A percentile compares a stretch with the other conserved stretches of the same genome.
Conservation (phyloP, 176 grass and related monocot genomes). For the Paspalum notatum region DNA sequence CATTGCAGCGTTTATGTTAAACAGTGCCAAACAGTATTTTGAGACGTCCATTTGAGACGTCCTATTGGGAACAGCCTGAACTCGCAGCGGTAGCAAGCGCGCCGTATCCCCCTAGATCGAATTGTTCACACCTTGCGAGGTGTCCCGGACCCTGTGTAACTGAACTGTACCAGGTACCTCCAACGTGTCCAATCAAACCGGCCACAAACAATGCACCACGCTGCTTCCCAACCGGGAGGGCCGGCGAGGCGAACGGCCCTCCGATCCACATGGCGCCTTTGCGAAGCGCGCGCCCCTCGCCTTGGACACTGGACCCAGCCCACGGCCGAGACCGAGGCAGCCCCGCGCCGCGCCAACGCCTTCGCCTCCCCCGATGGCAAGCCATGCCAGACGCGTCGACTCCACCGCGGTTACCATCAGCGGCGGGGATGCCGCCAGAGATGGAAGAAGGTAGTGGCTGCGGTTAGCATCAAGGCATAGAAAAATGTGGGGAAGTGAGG, state of each 20-base stretch:
- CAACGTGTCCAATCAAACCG: conserved; percentile 22
- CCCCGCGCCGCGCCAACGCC: conserved; percentile 16
- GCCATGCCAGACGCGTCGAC: not conserved
- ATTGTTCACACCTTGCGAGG: not conserved
- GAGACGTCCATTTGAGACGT: too few species aligned
- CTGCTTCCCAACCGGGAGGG: not conserved
- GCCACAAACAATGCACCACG: not conserved
- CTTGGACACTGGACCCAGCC: not conserved
- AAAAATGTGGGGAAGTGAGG: too few species aligned
- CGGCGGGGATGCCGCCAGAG: too few species aligned
- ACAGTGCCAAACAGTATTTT: too few species aligned
- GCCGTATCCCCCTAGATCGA: too few species aligned
- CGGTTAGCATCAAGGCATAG: too few species aligned
- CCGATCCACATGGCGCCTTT: conserved; percentile 27
- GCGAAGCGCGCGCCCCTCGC: not conserved
- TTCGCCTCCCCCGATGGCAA: not conserved
- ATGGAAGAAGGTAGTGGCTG: too few species aligned
- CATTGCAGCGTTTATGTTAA: too few species aligned
- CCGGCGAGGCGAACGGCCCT: not conserved
- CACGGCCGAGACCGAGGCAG: not conserved
- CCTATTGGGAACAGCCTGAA: too few species aligned
- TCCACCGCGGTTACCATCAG: too few species aligned
- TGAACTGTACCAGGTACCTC: conserved; percentile 8
- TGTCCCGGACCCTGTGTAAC: too few species aligned
- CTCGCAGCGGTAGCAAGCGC: too few species aligned